phyloP scores from a whole-genome alignment of 2,329 filamentous ascomycete species.

The Elsinoe perseae region DNA sequence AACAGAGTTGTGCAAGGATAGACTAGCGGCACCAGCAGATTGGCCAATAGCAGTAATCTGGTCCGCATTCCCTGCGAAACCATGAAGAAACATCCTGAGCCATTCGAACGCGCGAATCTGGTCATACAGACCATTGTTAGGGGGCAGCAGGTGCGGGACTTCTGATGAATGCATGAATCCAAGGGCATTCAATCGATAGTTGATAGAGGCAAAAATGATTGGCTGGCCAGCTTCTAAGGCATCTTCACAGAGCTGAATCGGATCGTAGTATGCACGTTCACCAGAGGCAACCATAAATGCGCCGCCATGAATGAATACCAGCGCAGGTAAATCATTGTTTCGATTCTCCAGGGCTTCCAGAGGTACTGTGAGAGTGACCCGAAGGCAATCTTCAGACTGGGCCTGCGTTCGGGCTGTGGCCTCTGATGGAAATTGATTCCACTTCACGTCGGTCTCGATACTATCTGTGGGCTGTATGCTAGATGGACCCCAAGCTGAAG shows the following conservation, averaged over 20 bases:
- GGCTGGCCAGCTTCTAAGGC: slow-evolving; percentile 12
- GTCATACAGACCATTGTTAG: slow-evolving; percentile 48
- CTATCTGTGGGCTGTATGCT: slow-evolving; percentile 16
- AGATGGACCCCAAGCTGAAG: slow-evolving; percentile 7
- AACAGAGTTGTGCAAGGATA: slow-evolving; percentile 18
- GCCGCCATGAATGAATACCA: slow-evolving; percentile 19
- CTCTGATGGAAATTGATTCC: slow-evolving; percentile 16
- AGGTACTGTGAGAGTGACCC: slow-evolving; percentile 16
- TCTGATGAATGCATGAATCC: slow-evolving; percentile 18
- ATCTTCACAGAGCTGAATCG: slow-evolving; percentile 14
- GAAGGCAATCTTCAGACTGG: slow-evolving; percentile 17
- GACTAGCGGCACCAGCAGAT: slow-evolving; percentile 20
- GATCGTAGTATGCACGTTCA: slow-evolving; percentile 15
- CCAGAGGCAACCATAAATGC: slow-evolving; percentile 17
- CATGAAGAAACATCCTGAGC: slow-evolving; percentile 42
- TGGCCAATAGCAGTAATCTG: slow-evolving; percentile 21
- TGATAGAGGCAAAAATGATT: slow-evolving; percentile 16
- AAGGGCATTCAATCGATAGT: slow-evolving; percentile 18
- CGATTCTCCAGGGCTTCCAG: neutral
- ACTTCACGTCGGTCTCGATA: slow-evolving; percentile 16
- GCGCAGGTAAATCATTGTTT: neutral
- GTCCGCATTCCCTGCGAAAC: slow-evolving; percentile 41
- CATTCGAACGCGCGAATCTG: slow-evolving; percentile 48
- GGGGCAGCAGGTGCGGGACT: slow-evolving; percentile 17
- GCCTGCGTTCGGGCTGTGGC: slow-evolving; percentile 12